Conservation (phyloP, 2,329 filamentous ascomycete genomes). For the Neonectria ditissima region DNA sequence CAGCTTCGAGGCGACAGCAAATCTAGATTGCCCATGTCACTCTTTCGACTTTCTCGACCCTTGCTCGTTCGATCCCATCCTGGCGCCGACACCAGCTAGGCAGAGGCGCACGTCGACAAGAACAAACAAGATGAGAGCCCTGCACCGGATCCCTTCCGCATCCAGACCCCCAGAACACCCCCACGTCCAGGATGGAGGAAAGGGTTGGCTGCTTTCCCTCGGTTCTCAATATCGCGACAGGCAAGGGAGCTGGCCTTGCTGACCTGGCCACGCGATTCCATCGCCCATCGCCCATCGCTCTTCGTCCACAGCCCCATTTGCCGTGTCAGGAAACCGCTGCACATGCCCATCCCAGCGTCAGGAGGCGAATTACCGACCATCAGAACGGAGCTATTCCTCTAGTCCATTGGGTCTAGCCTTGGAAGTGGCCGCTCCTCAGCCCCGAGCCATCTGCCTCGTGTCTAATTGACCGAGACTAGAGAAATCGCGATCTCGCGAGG, state of each 20-base stretch:
- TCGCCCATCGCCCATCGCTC: neutral
- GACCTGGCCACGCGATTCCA: slow-evolving; percentile 1
- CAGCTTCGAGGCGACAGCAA: slow-evolving; percentile 3
- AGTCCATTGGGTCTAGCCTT: slow-evolving; percentile 8
- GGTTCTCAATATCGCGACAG: slow-evolving; percentile 4
- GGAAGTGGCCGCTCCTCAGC: slow-evolving; percentile 9
- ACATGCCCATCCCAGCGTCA: neutral
- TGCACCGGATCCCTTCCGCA: slow-evolving; percentile 27
- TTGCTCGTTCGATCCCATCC: slow-evolving; percentile 25
- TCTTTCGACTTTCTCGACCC: slow-evolving; percentile 9
- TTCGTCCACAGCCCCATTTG: neutral
- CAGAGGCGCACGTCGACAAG: slow-evolving; percentile 16
- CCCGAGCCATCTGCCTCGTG: slow-evolving; percentile 5
- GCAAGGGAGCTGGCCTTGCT: neutral
- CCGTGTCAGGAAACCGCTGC: neutral
- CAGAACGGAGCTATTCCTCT: slow-evolving; percentile 10
- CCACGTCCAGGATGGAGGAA: slow-evolving; percentile 9
- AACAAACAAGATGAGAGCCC: slow-evolving; percentile 16
- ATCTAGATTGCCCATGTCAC: slow-evolving; percentile 20
- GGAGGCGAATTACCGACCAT: slow-evolving; percentile 5
- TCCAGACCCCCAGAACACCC: slow-evolving; percentile 24
- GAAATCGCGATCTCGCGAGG: slow-evolving; percentile 9
- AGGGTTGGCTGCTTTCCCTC: slow-evolving; percentile 13
- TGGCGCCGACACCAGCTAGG: slow-evolving; percentile 14
- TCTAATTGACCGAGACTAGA: slow-evolving; percentile 30